Conservation (phyloP, 2,329 filamentous ascomycete genomes). For the Nigrospora sphaerica region DNA sequence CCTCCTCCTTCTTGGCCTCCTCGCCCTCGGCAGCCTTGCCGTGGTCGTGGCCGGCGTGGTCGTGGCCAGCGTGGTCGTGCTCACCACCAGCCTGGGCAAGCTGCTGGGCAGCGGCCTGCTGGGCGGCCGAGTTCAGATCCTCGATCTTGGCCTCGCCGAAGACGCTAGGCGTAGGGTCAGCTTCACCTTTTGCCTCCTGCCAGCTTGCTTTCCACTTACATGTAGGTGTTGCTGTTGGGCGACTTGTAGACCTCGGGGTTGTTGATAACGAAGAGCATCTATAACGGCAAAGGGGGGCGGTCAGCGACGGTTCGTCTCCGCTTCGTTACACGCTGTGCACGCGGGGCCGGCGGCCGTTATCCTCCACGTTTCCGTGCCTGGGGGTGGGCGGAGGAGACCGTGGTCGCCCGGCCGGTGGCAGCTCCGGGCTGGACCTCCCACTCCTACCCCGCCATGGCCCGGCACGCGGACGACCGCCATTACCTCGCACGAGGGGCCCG, state of each 20-base stretch:
- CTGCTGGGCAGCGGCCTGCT: slow-evolving; percentile 92
- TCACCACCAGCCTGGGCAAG: slow-evolving; percentile 69
- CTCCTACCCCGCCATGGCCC: no score
- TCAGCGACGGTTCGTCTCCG: slow-evolving; percentile 6
- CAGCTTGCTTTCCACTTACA: slow-evolving; percentile 56
- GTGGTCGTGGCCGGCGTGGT: slow-evolving; percentile 67
- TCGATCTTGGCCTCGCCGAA: slow-evolving; percentile 99
- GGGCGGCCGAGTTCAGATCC: slow-evolving; percentile 97
- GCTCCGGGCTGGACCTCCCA: no score
- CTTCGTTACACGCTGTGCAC: no score
- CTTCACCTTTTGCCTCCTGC: neutral
- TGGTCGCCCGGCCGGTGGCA: no score
- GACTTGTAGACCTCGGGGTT: slow-evolving; percentile 99
- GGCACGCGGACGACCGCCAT: no score
- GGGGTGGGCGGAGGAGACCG: no score
- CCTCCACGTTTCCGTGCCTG: no score
- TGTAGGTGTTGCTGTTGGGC: slow-evolving; percentile 98
- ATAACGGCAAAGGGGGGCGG: slow-evolving; percentile 7
- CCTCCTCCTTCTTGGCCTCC: slow-evolving; percentile 69
- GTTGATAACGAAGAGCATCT: slow-evolving; percentile 99
- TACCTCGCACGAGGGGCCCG: neutral
- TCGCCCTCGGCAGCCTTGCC: slow-evolving; percentile 53
- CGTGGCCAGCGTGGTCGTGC: slow-evolving; percentile 50
- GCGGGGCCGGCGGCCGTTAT: no score
- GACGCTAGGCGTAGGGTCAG: slow-evolving; percentile 52